Conservation (phyloP, 495 filamentous ascomycete species). For the Aspergillus bertholletiae region DNA sequence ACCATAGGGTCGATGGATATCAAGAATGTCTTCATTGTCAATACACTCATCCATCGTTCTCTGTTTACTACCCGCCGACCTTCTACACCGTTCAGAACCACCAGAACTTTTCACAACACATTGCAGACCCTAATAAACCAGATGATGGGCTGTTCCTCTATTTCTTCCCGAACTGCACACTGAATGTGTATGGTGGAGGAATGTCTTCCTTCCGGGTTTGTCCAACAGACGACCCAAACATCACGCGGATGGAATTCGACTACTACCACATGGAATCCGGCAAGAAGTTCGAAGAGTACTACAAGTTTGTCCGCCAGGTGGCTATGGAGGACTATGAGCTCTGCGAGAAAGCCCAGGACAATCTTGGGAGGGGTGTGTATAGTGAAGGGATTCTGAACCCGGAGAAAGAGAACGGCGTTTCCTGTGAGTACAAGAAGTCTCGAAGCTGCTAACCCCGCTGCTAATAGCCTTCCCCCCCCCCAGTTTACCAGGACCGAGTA, state of each 20-base stretch:
- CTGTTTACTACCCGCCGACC: conserved; percentile 54
- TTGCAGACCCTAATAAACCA: conserved; percentile 53
- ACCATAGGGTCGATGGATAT: conserved; percentile 54
- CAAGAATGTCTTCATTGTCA: conserved; percentile 64
- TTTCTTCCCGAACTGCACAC: conserved; percentile 59
- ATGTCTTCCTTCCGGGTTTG: conserved; percentile 59
- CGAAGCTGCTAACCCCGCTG: neutral
- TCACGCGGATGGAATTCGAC: conserved; percentile 61
- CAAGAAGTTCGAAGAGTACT: conserved; percentile 58
- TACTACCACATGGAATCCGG: conserved; percentile 54
- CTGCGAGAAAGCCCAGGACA: conserved; percentile 56
- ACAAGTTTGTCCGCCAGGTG: conserved; percentile 57
- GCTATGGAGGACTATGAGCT: conserved; percentile 59
- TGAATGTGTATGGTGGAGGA: conserved; percentile 60
- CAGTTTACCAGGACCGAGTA: conserved; percentile 55
- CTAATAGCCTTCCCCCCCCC: neutral
- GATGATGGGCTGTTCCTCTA: conserved; percentile 56
- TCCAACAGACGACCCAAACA: conserved; percentile 48
- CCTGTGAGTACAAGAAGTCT: conserved; percentile 33
- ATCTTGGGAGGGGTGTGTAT: conserved; percentile 53
- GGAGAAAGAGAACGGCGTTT: conserved; percentile 54
- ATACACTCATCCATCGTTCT: conserved; percentile 61
- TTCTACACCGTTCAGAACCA: conserved; percentile 56
- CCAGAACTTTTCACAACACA: conserved; percentile 55
- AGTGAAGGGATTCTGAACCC: conserved; percentile 58